phyloP scores from a whole-genome alignment of 805 yeast genomes.

The Lachancea sp. region DNA sequence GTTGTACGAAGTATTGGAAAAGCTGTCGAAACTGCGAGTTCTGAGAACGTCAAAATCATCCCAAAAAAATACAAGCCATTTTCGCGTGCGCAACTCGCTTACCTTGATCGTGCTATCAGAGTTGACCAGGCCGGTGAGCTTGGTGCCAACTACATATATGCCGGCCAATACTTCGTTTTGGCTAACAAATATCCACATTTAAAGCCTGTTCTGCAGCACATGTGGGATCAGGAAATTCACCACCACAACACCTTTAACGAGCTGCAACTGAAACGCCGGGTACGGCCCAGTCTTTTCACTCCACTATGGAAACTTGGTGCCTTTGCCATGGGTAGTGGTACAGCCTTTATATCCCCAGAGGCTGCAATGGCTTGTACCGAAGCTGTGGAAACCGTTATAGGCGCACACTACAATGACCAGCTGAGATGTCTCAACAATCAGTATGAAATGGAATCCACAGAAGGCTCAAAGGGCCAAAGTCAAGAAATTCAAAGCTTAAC shows the following conservation, averaged over 20 bases:
- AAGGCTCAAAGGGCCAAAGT: conserved; percentile 27
- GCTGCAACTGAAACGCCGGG: conserved; percentile 68
- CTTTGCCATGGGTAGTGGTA: conserved; percentile 72
- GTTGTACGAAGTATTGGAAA: conserved; percentile 1
- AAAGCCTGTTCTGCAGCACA: conserved; percentile 76
- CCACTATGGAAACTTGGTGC: conserved; percentile 96
- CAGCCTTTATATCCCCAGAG: conserved; percentile 82
- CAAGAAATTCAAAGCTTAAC: conserved; percentile 55
- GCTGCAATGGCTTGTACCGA: conserved; percentile 99
- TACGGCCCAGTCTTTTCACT: conserved; percentile 85
- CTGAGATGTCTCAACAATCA: conserved; percentile 68
- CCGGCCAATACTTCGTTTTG: conserved; percentile 79
- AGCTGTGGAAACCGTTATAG: conserved; percentile 97
- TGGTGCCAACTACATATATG: conserved; percentile 89
- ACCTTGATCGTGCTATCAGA: conserved; percentile 65
- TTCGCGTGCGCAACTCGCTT: conserved; percentile 56
- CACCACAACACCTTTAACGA: conserved; percentile 82
- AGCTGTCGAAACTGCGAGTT: background rate
- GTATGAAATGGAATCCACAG: conserved; percentile 41
- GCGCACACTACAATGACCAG: conserved; percentile 91
- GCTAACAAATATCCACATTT: conserved; percentile 65
- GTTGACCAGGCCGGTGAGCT: conserved; percentile 98
- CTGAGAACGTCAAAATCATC: background rate
- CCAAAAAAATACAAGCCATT: conserved; percentile 25
- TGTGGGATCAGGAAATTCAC: conserved; percentile 97